These are phyloP conservation scores for Xylaria sp. DNA, from an alignment of 2,329 filamentous ascomycete genomes.

Conservation along the genomic window DNA sequence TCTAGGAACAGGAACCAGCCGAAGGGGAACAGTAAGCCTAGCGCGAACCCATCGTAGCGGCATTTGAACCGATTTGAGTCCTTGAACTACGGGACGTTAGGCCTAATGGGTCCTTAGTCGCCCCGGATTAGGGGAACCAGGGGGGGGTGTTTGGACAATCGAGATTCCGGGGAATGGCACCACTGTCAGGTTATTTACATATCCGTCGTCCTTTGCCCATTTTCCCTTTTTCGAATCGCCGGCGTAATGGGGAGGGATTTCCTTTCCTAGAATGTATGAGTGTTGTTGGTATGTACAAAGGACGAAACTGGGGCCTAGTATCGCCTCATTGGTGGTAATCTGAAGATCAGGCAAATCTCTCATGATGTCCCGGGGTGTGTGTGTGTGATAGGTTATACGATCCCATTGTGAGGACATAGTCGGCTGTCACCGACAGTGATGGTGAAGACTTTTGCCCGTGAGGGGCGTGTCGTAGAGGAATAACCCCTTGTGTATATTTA, in stretches of 20 bases:
- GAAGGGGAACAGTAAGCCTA: too few relatives aligned
- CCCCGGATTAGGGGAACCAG: background rate
- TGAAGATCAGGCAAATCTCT: background rate
- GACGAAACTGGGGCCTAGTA: background rate
- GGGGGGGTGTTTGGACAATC: background rate
- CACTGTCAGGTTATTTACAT: background rate
- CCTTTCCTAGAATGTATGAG: too few relatives aligned
- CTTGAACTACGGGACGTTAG: background rate
- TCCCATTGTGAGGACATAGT: background rate
- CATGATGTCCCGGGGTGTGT: background rate
- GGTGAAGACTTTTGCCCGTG: background rate
- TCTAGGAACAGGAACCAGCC: too few relatives aligned
- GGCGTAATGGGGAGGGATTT: too few relatives aligned
- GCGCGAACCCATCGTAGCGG: too few relatives aligned
- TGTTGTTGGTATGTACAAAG: too few relatives aligned
- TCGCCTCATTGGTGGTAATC: background rate
- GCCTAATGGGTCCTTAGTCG: background rate
- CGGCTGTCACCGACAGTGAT: background rate
- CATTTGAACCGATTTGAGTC: too few relatives aligned
- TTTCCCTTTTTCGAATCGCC: too few relatives aligned
- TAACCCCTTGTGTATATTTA: constrained; percentile 5
- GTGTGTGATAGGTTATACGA: too few relatives aligned
- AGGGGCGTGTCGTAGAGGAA: background rate
- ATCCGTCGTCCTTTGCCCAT: too few relatives aligned
- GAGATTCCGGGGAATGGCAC: background rate